These are phyloP conservation scores for Clonostachys chloroleuca DNA, from an alignment of 2,329 filamentous ascomycete species.

Conservation along the genomic window DNA sequence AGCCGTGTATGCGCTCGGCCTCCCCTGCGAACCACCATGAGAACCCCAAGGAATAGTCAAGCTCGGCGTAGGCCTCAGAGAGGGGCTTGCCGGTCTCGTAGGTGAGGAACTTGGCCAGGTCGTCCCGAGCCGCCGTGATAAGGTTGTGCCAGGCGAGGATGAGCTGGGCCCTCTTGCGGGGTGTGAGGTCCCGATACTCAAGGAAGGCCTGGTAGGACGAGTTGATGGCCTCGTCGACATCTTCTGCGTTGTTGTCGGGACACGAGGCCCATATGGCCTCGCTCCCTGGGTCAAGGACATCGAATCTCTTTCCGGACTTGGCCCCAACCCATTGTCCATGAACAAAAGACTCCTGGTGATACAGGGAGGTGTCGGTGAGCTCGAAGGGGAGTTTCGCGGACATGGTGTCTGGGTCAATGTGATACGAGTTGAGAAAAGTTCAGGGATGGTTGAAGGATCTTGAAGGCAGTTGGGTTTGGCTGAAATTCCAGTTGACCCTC, in stretches of 20 bases:
- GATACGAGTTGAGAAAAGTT: too few species aligned
- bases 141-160: constrained; percentile 59
- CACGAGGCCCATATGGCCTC: constrained; percentile 63
- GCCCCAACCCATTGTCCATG: constrained; percentile 70
- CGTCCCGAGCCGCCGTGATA: constrained; percentile 57
- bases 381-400: too few species aligned
- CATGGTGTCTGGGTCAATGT: too few species aligned
- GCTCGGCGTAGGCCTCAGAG: constrained; percentile 51
- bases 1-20: constrained; percentile 50
- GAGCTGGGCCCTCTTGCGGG: constrained; percentile 51
- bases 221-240: constrained; percentile 63
- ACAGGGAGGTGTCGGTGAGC: constrained; percentile 46
- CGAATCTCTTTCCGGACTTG: not conserved
- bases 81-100: constrained; percentile 67
- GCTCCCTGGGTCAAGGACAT: constrained; percentile 56
- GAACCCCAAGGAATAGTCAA: constrained; percentile 48
- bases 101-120: constrained; percentile 62
- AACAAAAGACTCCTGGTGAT: constrained; percentile 58
- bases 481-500: too few species aligned
- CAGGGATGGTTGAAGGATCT: too few species aligned
- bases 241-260: constrained; percentile 62
- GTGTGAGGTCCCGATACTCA: constrained; percentile 49
- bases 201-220: constrained; percentile 60
- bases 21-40: constrained; percentile 58
- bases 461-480: too few species aligned